Percentiles rank a stretch among this genome's conserved stretches.
Evolutionary conservation across 2,329 filamentous ascomycete species (phyloP).

Genomic region (Fusarium piperis): DNA sequence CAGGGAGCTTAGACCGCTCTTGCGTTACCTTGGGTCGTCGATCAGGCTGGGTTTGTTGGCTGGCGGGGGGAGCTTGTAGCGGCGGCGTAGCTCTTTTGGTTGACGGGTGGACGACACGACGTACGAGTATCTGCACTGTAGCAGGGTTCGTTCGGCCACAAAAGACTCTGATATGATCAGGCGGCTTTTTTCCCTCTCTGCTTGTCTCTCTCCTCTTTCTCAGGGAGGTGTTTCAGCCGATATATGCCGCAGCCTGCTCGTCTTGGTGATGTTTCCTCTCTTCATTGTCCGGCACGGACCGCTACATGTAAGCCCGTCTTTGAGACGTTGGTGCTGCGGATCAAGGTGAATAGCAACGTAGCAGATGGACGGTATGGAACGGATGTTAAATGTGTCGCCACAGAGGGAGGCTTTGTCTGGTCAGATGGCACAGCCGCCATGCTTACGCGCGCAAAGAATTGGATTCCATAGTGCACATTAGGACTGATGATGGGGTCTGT

Average conservation of each 20-base stretch:
- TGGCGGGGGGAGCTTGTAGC: constrained; percentile 12
- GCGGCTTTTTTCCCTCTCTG: neutral
- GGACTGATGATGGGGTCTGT: neutral
- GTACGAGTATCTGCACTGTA: constrained; percentile 30
- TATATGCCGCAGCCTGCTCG: neutral
- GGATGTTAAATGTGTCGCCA: neutral
- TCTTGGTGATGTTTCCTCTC: neutral
- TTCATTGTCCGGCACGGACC: neutral
- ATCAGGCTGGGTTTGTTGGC: constrained; percentile 14
- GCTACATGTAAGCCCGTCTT: neutral
- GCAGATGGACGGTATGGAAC: neutral
- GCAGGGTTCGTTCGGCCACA: constrained; percentile 10
- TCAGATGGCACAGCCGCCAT: neutral
- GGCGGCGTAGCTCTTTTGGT: constrained; percentile 22
- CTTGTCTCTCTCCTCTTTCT: neutral
- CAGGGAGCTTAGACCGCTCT: constrained; percentile 28
- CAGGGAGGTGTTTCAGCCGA: neutral
- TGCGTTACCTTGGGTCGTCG: neutral
- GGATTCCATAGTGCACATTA: neutral
- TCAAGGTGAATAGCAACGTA: neutral
- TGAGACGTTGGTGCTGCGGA: neutral
- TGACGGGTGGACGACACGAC: constrained; percentile 22
- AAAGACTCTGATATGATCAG: neutral
- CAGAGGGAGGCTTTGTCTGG: neutral
- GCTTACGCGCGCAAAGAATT: neutral